A percentile compares a stretch with the other conserved stretches of the same genome.
Conservation (phyloP, 768 basidiomycete species). For the Boletus subparvulus region DNA sequence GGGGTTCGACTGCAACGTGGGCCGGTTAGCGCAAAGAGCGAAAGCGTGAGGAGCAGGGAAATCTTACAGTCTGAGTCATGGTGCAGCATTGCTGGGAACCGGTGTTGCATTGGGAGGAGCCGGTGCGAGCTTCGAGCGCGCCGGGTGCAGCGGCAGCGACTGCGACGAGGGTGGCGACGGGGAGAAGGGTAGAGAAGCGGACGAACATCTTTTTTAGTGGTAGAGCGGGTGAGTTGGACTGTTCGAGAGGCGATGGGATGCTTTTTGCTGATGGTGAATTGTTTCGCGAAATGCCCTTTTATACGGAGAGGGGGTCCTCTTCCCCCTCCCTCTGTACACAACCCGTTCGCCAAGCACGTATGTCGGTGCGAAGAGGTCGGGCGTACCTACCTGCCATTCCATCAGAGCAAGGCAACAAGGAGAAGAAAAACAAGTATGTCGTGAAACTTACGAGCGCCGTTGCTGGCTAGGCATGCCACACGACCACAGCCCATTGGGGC, state of each 20-base stretch:
- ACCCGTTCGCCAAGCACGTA: background rate
- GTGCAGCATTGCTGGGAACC: too few species aligned
- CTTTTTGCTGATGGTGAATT: background rate
- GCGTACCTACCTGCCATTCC: background rate
- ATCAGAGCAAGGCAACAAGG: background rate
- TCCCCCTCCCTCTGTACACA: background rate
- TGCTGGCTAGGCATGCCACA: background rate
- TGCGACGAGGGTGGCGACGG: too few species aligned
- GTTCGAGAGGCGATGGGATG: background rate
- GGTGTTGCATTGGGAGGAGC: too few species aligned
- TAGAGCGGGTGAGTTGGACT: too few species aligned
- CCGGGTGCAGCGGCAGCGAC: too few species aligned
- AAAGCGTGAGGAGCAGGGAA: too few species aligned
- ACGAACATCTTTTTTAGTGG: too few species aligned
- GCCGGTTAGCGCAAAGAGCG: too few species aligned
- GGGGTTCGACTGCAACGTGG: too few species aligned
- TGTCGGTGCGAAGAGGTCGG: background rate
- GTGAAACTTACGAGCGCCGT: background rate
- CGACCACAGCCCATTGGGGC: background rate
- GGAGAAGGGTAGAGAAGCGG: too few species aligned
- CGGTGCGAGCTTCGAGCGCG: too few species aligned
- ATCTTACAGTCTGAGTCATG: too few species aligned
- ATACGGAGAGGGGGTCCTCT: slow-evolving; percentile 1
- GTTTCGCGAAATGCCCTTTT: background rate
- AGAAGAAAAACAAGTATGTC: background rate